These are phyloP conservation scores for Stephania cephalantha DNA, from an alignment of 164 flowering plant genomes.

Conservation along the genomic window DNA sequence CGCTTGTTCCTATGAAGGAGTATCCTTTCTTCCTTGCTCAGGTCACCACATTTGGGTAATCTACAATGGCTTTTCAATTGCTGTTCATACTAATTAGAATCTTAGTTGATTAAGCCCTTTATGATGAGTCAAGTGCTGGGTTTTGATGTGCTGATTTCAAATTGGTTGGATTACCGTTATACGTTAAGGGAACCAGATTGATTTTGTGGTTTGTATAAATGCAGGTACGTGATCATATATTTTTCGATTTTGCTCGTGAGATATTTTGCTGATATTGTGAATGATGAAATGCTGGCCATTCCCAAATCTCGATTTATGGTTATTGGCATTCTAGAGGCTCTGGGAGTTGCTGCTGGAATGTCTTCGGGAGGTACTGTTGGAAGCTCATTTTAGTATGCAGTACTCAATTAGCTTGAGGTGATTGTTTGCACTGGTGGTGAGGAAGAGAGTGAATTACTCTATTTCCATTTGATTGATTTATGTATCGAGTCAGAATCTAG, in stretches of 20 bases:
- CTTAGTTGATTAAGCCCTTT: too few relatives aligned
- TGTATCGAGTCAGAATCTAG: not conserved
- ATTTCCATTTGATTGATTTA: not conserved
- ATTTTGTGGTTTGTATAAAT: conserved; percentile 2
- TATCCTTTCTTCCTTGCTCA: conserved; percentile 89
- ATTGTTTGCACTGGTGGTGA: not conserved
- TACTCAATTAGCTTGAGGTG: not conserved
- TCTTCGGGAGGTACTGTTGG: conserved; percentile 57
- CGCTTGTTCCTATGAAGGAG: conserved; percentile 86
- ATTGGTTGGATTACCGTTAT: too few relatives aligned
- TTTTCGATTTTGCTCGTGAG: conserved; percentile 48
- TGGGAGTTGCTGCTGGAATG: conserved; percentile 81
- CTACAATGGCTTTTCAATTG: not conserved
- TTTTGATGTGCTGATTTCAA: too few relatives aligned
- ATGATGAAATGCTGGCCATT: conserved; percentile 59
- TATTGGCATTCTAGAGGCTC: conserved; percentile 76
- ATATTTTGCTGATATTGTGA: conserved; percentile 54
- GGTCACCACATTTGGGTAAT: conserved; percentile 72
- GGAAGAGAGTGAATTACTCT: not conserved
- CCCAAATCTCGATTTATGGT: conserved; percentile 56
- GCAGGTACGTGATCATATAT: conserved; percentile 73
- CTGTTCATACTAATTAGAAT: too few relatives aligned
- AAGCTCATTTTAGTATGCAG: not conserved
- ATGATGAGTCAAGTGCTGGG: too few relatives aligned
- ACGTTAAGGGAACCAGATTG: too few relatives aligned